A percentile compares a stretch with the other conserved stretches of the same genome.
These are phyloP conservation scores for Atkinsonella hypoxylon DNA, from an alignment of 2,329 filamentous ascomycete species.

Conservation along the genomic window DNA sequence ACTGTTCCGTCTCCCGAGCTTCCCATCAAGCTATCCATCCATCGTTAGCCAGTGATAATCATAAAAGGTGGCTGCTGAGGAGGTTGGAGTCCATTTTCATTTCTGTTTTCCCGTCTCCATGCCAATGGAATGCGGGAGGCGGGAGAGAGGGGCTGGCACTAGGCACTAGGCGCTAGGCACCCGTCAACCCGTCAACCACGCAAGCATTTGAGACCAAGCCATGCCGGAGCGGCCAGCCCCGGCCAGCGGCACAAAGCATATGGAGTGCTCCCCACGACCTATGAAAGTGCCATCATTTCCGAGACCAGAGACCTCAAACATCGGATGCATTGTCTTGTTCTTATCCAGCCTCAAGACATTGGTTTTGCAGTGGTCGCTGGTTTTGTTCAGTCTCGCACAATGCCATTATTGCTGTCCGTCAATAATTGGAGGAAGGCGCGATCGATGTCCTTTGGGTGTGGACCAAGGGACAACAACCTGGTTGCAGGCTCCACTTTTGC, in stretches of 20 bases:
- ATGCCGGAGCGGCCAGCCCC: too few species aligned
- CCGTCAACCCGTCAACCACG: background rate
- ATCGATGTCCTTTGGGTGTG: too few species aligned
- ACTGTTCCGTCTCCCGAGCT: conserved; percentile 1
- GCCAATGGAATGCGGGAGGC: conserved; percentile 7
- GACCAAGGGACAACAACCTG: too few species aligned
- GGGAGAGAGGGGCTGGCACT: background rate
- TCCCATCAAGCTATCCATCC: background rate
- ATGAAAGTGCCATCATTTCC: too few species aligned
- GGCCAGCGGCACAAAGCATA: too few species aligned
- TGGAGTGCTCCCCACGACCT: too few species aligned
- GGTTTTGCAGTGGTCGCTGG: too few species aligned
- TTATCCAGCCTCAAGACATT: background rate
- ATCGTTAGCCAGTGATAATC: background rate
- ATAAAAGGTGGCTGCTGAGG: background rate
- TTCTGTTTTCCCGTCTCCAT: background rate
- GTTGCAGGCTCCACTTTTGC: too few species aligned
- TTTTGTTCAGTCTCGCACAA: background rate
- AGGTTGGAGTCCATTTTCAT: background rate
- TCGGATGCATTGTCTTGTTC: background rate
- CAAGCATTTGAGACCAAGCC: too few species aligned
- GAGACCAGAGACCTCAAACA: background rate
- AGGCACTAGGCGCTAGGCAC: background rate
- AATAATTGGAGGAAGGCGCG: too few species aligned
- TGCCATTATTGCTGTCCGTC: background rate